phyloP scores from a whole-genome alignment of 192 early-diverging fungal genomes.

The Cladochytrium replicatum region DNA sequence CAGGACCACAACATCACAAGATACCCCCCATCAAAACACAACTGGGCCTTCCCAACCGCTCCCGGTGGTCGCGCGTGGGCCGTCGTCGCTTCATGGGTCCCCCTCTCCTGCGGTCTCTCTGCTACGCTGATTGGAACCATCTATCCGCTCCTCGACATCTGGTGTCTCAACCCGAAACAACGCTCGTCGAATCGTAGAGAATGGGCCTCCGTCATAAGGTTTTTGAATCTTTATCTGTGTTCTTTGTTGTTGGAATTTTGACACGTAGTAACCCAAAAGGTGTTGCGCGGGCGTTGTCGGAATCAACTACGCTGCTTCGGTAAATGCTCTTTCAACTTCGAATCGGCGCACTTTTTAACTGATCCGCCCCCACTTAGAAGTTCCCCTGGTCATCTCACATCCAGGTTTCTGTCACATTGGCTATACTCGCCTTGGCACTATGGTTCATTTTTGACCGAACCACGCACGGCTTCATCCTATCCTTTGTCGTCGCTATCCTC shows the following conservation, averaged over 20 bases:
- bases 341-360: neutral
- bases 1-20: constrained; percentile 46
- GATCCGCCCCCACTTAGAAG: constrained; percentile 21
- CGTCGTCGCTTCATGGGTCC: constrained; percentile 50
- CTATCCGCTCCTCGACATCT: constrained; percentile 47
- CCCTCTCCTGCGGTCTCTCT: constrained; percentile 47
- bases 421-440: constrained; percentile 45
- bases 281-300: constrained; percentile 27
- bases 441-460: constrained; percentile 70
- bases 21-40: constrained; percentile 27
- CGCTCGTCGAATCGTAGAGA: constrained; percentile 32
- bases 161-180: constrained; percentile 20
- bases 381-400: constrained; percentile 46
- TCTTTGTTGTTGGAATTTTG: neutral
- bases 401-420: constrained; percentile 50
- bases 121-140: constrained; percentile 49
- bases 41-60: constrained; percentile 2
- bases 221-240: neutral
- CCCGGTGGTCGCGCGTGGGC: too few relatives aligned
- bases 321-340: constrained; percentile 4
- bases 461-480: constrained; percentile 51
- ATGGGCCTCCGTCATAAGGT: constrained; percentile 50
- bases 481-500: constrained; percentile 37
- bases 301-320: constrained; percentile 53
- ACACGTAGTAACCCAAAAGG: too few relatives aligned